phyloP scores from a whole-genome alignment of 2,329 filamentous ascomycete species.

The Alternaria sp. region DNA sequence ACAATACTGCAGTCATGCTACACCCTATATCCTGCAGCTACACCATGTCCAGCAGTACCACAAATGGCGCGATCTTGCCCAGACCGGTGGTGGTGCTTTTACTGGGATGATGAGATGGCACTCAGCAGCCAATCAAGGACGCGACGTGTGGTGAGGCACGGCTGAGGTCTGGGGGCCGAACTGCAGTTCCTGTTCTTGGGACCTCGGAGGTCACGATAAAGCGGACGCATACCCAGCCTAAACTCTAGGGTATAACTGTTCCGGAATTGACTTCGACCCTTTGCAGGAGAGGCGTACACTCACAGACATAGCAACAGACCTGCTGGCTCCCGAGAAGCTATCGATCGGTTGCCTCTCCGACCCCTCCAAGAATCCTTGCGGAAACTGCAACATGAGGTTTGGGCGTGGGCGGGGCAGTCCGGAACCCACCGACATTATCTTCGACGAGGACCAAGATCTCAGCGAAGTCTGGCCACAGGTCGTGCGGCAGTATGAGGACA shows the following conservation, averaged over 20 bases:
- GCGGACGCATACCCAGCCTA: neutral
- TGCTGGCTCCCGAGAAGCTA: too few species aligned
- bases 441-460: constrained; percentile 14
- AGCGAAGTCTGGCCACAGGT: constrained; percentile 17
- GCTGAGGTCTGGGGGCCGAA: neutral
- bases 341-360: too few species aligned
- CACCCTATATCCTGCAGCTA: neutral
- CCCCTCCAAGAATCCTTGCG: neutral
- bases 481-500: constrained; percentile 13
- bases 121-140: neutral
- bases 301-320: too few species aligned
- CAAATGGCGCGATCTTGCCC: too few species aligned
- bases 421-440: neutral
- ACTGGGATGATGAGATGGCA: neutral
- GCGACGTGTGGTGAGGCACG: neutral
- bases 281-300: too few species aligned
- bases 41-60: neutral
- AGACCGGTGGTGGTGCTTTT: neutral
- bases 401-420: too few species aligned
- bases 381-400: neutral
- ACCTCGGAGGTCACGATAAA: neutral
- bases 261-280: too few species aligned
- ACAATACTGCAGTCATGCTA: neutral
- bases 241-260: too few species aligned
- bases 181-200: too few species aligned